Conservation (phyloP, 2,329 filamentous ascomycete species). For the Fusarium nygamai region DNA sequence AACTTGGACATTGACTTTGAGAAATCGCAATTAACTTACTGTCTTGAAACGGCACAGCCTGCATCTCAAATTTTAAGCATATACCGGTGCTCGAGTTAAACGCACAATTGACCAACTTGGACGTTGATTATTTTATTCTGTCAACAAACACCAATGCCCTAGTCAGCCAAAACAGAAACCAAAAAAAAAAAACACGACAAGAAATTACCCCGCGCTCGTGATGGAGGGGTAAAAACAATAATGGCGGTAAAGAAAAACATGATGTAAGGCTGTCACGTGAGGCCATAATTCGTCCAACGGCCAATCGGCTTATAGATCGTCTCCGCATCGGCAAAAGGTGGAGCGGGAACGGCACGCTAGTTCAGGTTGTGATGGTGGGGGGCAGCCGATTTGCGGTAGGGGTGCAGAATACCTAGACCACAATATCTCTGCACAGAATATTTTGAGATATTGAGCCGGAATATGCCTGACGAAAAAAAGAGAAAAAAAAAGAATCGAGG, state of each 20-base stretch:
- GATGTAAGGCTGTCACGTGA: constrained; percentile 37
- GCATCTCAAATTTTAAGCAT: background rate
- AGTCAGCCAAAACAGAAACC: background rate
- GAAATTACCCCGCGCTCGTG: constrained; percentile 33
- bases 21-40: background rate
- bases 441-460: background rate
- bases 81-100: background rate
- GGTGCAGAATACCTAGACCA: constrained; percentile 25
- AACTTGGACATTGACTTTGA: background rate
- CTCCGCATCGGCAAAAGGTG: constrained; percentile 33
- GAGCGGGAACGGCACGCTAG: constrained; percentile 39
- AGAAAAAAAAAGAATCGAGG: background rate
- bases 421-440: background rate
- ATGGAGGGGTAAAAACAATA: constrained; percentile 36
- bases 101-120: background rate
- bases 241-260: constrained; percentile 22
- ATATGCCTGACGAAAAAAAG: background rate
- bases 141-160: background rate
- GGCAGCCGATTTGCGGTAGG: constrained; percentile 29
- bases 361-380: constrained; percentile 16
- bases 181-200: background rate
- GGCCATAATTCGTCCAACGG: rapidly evolving
- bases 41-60: background rate
- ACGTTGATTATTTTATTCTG: constrained; percentile 10
- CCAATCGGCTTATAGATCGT: constrained; percentile 34